A percentile compares a stretch with the other conserved stretches of the same genome.
phyloP scores from a whole-genome alignment of 129 eudicot genomes.

The Smallanthus sonchifolius region DNA sequence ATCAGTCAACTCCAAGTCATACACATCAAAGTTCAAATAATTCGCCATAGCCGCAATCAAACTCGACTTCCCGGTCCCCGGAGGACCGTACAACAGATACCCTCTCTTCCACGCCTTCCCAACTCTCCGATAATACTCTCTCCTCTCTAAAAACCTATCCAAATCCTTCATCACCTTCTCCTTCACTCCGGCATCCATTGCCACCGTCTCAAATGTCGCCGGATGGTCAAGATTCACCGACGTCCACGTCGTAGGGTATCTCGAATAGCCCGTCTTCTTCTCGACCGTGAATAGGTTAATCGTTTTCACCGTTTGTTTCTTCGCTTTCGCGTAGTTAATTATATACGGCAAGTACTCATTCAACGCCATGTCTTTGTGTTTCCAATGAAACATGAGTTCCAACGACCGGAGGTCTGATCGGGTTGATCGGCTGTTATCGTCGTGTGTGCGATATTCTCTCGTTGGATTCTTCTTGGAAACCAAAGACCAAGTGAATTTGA shows the following conservation, averaged over 20 bases:
- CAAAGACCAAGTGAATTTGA: conserved; percentile 37
- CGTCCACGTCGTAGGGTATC: conserved; percentile 37
- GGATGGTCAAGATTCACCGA: conserved; percentile 45
- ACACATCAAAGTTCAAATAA: conserved; percentile 49
- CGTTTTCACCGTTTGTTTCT: conserved; percentile 28
- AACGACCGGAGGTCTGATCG: conserved; percentile 4
- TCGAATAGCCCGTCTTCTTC: conserved; percentile 3
- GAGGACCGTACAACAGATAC: conserved; percentile 57
- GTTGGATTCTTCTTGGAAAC: conserved; percentile 28
- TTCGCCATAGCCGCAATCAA: conserved; percentile 66
- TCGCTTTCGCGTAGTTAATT: conserved; percentile 30
- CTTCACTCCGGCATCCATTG: conserved; percentile 47
- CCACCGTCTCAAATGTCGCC: conserved; percentile 35
- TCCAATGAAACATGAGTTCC: conserved; percentile 42
- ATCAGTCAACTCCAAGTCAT: conserved; percentile 55
- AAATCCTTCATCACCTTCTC: conserved; percentile 39
- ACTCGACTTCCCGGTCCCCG: conserved; percentile 51
- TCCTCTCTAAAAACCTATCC: conserved; percentile 53
- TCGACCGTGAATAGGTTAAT: conserved; percentile 46
- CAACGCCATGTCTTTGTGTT: conserved; percentile 29
- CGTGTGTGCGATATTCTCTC: not conserved
- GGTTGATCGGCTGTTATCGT: not conserved
- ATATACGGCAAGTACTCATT: conserved; percentile 43
- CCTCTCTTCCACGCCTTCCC: conserved; percentile 79
- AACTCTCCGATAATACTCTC: conserved; percentile 48